Evolutionary conservation across 2,329 filamentous ascomycete genomes (phyloP).

Genomic region (Ophiostoma fasciatum): DNA sequence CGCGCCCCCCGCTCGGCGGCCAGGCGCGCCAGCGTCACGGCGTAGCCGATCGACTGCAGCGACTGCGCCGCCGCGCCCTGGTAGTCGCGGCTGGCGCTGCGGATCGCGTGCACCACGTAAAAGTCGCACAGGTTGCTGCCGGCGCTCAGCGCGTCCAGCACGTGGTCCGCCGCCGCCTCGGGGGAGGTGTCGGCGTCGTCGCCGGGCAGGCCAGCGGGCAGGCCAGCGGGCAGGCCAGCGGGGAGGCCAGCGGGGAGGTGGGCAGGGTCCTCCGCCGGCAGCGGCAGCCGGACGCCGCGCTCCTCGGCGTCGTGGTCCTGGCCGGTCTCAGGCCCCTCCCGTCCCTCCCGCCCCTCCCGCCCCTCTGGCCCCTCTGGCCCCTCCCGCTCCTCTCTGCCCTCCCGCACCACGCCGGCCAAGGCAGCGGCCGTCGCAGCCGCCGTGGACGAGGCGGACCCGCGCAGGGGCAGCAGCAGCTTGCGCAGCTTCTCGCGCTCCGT

Average conservation of each 20-base stretch:
- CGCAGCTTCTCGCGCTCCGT: conserved; percentile 41
- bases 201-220: too few relatives aligned
- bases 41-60: conserved; percentile 39
- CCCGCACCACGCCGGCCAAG: too few relatives aligned
- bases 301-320: conserved; percentile 41
- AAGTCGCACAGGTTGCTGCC: conserved; percentile 41
- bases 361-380: not conserved
- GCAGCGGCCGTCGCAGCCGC: conserved; percentile 8
- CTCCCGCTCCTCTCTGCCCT: too few relatives aligned
- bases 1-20: conserved; percentile 5
- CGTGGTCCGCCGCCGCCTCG: conserved; percentile 19
- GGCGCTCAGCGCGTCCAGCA: conserved; percentile 35
- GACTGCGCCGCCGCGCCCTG: conserved; percentile 35
- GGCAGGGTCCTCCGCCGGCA: too few relatives aligned
- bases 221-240: too few relatives aligned
- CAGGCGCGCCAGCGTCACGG: conserved; percentile 33
- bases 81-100: conserved; percentile 29
- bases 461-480: conserved; percentile 26
- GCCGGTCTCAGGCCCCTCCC: too few relatives aligned
- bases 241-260: too few relatives aligned
- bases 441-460: conserved; percentile 3
- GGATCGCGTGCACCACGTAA: conserved; percentile 34
- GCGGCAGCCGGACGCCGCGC: too few relatives aligned
- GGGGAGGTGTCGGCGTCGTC: conserved; percentile 12
- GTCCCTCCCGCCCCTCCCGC: not conserved